Evolutionary conservation across 768 basidiomycete genomes (phyloP), one percentile per base, ranked within the genome.

Genomic region (Suillus hirtellus): DNA sequence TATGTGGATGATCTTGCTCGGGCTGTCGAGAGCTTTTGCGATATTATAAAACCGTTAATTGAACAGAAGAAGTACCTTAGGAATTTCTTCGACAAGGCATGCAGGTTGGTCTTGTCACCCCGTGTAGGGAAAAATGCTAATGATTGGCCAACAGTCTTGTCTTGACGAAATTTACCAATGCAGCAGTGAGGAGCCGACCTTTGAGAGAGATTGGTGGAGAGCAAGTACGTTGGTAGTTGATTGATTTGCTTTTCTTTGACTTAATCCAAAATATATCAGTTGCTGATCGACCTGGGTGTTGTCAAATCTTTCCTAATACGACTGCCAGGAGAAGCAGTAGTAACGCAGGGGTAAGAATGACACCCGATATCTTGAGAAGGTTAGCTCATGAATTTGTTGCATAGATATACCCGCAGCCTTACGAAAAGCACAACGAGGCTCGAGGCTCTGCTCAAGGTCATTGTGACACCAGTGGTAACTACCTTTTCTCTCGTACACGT

Each of bases 1-100:
- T 97, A 96, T 72, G 83, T 93, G 4, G 79, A 79, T 5, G 95
- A 96, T 58, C 78, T 99, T 19, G 84, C 90, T 4, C 85, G 83
- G 55, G 86, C 86, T 0, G 81, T 90, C 31, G 91, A 93, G 67
- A 85, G 89, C 70, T 86, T 95, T 9, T 81, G 89, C 3, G 93
- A 93, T 55, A 78, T 82, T 14, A 85, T 96, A 60, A 89, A 90
- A 64, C 89, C 90, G 3, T 81, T 90, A 10, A 82, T 99, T 11
- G 95, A 99, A 75, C 92, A 95, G 70, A 97, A 97, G 84, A 97
- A 94, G 72, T 99, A 96, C 75, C 72, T 94, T 49, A 82, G 94
- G 60, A 99, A 96, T 76, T 87, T 96, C 73, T 86, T 95, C 59
- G 97, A 99, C 72, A 98, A 97, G 74, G 89, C 90, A 10, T 90